Conservation (phyloP, 345 rosid species). For the Sonneratia alba region DNA sequence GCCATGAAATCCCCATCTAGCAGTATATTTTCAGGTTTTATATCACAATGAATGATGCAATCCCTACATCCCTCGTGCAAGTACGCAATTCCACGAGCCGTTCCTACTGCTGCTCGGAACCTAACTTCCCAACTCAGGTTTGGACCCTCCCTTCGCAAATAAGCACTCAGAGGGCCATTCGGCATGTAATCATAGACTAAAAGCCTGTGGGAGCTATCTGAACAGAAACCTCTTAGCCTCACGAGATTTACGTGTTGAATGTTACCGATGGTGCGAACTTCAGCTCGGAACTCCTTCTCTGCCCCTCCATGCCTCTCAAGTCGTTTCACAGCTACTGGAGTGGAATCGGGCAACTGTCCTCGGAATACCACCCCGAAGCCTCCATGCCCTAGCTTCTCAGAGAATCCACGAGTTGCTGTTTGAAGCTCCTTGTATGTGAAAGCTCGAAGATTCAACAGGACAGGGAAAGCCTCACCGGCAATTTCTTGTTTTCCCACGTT, state of each 20-base stretch:
- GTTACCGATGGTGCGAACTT: conserved; percentile 76
- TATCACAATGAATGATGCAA: conserved; percentile 82
- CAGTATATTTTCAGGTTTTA: conserved; percentile 82
- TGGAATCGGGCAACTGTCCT: conserved; percentile 55
- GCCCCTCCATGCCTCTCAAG: conserved; percentile 71
- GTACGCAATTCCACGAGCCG: conserved; percentile 70
- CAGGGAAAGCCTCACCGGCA: conserved; percentile 33
- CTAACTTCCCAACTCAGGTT: conserved; percentile 54
- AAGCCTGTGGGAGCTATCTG: conserved; percentile 45
- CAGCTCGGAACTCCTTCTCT: conserved; percentile 79
- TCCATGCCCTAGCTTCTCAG: conserved; percentile 71
- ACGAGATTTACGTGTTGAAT: conserved; percentile 78
- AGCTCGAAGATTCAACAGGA: conserved; percentile 47
- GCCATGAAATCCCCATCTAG: conserved; percentile 56
- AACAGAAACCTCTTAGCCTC: conserved; percentile 84
- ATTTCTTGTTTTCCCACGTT: conserved; percentile 32
- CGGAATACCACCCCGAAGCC: conserved; percentile 88
- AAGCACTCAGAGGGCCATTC: conserved; percentile 60
- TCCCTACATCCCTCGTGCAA: conserved; percentile 79
- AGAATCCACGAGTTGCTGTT: conserved; percentile 60
- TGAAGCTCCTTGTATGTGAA: conserved; percentile 66
- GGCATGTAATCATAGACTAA: conserved; percentile 88
- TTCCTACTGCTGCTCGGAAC: conserved; percentile 54
- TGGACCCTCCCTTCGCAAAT: conserved; percentile 28
- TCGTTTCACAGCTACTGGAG: conserved; percentile 65